phyloP scores from a whole-genome alignment of 768 basidiomycete species.

The Podaxis carcinomalis region DNA sequence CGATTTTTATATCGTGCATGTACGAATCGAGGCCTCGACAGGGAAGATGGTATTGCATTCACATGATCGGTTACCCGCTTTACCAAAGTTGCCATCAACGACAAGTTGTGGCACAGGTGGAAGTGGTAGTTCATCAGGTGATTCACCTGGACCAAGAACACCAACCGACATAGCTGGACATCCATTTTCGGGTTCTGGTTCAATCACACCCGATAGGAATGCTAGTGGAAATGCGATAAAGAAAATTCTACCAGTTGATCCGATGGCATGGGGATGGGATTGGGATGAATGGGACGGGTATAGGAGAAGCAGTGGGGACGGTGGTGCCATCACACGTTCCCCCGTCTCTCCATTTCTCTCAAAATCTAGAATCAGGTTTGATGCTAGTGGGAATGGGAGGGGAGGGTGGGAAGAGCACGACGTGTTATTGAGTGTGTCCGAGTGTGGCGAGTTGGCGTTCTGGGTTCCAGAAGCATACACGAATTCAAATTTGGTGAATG shows the following conservation, averaged over 20 bases:
- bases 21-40: conserved; percentile 37
- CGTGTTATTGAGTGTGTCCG: conserved; percentile 73
- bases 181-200: background rate
- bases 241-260: conserved; percentile 76
- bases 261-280: conserved; percentile 73
- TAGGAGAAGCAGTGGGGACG: background rate
- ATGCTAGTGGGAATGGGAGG: background rate
- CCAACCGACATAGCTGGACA: background rate
- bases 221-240: conserved; percentile 14
- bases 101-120: background rate
- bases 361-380: background rate
- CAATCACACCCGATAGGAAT: background rate
- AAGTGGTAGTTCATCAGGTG: background rate
- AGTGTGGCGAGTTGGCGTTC: conserved; percentile 77
- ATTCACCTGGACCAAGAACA: background rate
- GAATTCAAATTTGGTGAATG: background rate
- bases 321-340: background rate
- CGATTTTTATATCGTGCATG: conserved; percentile 54
- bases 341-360: background rate
- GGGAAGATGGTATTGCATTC: conserved; percentile 40
- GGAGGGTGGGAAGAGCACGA: conserved; percentile 51
- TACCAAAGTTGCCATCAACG: conserved; percentile 27
- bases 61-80: conserved; percentile 48
- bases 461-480: conserved; percentile 58
- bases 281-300: background rate